Evolutionary conservation across 2,329 filamentous ascomycete species (phyloP), one percentile per base, ranked within the genome.

Genomic region (Tolypocladium cylindrosporum): DNA sequence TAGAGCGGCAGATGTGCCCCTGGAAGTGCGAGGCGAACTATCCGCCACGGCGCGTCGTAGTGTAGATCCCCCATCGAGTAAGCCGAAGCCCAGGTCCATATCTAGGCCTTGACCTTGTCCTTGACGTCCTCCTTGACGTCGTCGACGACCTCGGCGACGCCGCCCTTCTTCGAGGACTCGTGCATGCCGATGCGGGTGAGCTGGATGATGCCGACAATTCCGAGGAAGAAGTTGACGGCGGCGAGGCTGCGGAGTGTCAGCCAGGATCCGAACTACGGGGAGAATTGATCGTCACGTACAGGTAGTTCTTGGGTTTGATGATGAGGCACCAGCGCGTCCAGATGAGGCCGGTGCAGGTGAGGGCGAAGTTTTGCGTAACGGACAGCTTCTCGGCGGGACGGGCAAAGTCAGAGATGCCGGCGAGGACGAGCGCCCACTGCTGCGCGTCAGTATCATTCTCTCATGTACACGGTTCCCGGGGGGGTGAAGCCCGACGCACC

Each of bases 241-340:
- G 94, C 94, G 60, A 99, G 86, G 61, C 88, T 91, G 61, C 31
- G 48, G 19, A 10, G 10, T 19, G 27, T 45, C 16, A 45, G 54
- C 4, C 6, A 14, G n/a, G 42, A 27, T 55, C 40, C 21, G 19
- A 48, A 64, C 11, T 57, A 55, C 37, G 21, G 39, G 10, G n/a
- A 19, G 14, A 6, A 45, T 10, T 11, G 31, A 14, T 45, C 8
- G 27, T 6, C 27, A 77, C 86, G 54, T 78, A 91, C 87, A 97
- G 88, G 69, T 91, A 78, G 81, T 99, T 99, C 76, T 86, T 86
- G 59, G 94, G 94, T 75, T 86, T 91, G 77, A 99, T 99, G 74
- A 99, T 89, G 71, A 97, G 82, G 81, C 94, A 99, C 94, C 94
- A 99, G 65, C 94, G 85, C 52, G 94, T 99, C 94, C 94, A 99